Base-by-base conservation (phyloP, 768 basidiomycete species). In the Suillus luteus region DNA sequence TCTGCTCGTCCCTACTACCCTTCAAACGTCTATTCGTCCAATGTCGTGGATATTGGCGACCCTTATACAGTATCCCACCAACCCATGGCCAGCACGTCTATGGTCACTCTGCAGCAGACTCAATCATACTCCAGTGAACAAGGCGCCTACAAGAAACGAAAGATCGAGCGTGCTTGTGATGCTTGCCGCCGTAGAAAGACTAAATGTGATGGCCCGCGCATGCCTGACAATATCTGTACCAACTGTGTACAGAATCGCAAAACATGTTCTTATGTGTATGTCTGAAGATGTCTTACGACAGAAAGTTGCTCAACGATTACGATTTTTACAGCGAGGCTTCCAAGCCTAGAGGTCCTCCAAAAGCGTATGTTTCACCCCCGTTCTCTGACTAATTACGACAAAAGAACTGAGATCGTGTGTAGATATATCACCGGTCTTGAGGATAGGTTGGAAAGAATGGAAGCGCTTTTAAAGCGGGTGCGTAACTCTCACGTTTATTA, bases 321-420 rank as follows among this genome's bases (percentile, higher is more conserved):
- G 7, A 6, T 38, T 12, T 2, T 52, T 54, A 35, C 55, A 88
- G 86, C n/a, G 87, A 88, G 71, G 79, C 78, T 2, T 88, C 88
- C 5, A 85, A 85, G 66, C 87, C 87, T 63, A 81, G 88, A 61
- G 86, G 86, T 0, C 88, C 88, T 27, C 84, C 88, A 5, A 89
- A 89, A 75, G 86, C 85, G 85, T 89, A 64, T 69, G 87, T 80
- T 15, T 51, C 59, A n/a, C 15, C 59, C 59, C 17, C 52, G 62
- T 54, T 59, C 22, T 52, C 43, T 54, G 31, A 38, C 40, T 48
- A 49, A 38, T 58, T 17, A 49, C 37, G 15, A 35, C 48, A 48
- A 62, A 62, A 38, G 55, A 55, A 55, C 60, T 55, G 31, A 15
- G 37, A 44, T 24, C 48, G 55, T 57, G 37, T 10, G 43, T 64